phyloP scores from a whole-genome alignment of 345 rosid genomes.

The Acer campestre region DNA sequence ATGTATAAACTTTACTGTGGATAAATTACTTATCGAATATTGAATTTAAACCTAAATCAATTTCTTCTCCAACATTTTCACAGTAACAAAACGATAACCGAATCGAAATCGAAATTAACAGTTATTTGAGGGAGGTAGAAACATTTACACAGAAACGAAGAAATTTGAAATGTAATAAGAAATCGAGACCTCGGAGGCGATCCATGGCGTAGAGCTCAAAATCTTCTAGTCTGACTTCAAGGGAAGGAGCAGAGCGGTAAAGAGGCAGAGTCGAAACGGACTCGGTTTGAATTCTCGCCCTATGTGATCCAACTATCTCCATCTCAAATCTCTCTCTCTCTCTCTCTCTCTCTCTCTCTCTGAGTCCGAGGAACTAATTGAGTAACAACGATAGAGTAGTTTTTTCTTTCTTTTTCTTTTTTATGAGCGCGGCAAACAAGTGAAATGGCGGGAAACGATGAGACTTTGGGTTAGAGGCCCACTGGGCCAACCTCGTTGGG shows the following conservation, averaged over 20 bases:
- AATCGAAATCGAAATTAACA: background rate
- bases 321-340: constrained; percentile 23
- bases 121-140: background rate
- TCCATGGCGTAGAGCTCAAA: constrained; percentile 91
- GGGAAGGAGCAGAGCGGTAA: constrained; percentile 73
- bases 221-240: constrained; percentile 88
- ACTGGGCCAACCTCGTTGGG: background rate
- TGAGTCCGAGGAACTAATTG: background rate
- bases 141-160: background rate
- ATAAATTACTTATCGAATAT: background rate
- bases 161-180: background rate
- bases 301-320: constrained; percentile 52
- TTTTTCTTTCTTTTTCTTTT: background rate
- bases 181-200: constrained; percentile 73
- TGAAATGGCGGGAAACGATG: constrained; percentile 27
- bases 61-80: background rate
- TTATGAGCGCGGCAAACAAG: constrained; percentile 13
- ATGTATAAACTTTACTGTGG: background rate
- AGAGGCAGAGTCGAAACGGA: constrained; percentile 55
- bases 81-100: background rate
- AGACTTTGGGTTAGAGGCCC: background rate
- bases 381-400: background rate
- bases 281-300: constrained; percentile 24
- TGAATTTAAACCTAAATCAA: background rate
- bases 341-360: background rate